These are phyloP conservation scores for Pichia eremophila DNA, from an alignment of 805 yeast species.

Conservation along the genomic window DNA sequence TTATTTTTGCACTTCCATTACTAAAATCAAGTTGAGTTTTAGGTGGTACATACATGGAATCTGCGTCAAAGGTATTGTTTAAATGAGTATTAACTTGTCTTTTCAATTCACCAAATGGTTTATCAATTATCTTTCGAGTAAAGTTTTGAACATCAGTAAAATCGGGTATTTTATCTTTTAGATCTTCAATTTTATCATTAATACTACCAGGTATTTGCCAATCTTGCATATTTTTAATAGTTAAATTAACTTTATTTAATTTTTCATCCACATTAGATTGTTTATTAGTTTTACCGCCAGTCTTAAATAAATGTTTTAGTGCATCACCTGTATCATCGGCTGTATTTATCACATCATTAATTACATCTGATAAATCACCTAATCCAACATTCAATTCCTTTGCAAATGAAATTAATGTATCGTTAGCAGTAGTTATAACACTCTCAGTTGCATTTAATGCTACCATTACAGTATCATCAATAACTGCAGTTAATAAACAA, in stretches of 20 bases:
- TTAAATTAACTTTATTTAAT: constrained; percentile 43
- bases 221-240: constrained; percentile 45
- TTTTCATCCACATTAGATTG: constrained; percentile 24
- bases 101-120: constrained; percentile 50
- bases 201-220: constrained; percentile 60
- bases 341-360: constrained; percentile 47
- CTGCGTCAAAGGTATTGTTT: constrained; percentile 15
- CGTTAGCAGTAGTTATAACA: constrained; percentile 51
- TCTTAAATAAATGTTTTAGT: constrained; percentile 45
- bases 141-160: constrained; percentile 55
- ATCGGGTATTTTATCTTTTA: constrained; percentile 50
- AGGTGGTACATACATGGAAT: constrained; percentile 33
- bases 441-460: constrained; percentile 67
- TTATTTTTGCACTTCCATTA: constrained; percentile 31
- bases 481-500: constrained; percentile 67
- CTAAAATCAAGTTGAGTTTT: constrained; percentile 29
- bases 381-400: constrained; percentile 60
- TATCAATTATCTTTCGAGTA: constrained; percentile 42
- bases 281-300: constrained; percentile 29
- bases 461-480: constrained; percentile 61
- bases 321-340: constrained; percentile 30
- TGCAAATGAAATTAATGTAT: constrained; percentile 44
- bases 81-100: constrained; percentile 25
- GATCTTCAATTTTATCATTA: constrained; percentile 41
- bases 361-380: constrained; percentile 43